Percentiles rank a stretch among this genome's conserved stretches.
Evolutionary conservation across 805 yeast species (phyloP).

Genomic region (Tetrapisispora pingtungensis): DNA sequence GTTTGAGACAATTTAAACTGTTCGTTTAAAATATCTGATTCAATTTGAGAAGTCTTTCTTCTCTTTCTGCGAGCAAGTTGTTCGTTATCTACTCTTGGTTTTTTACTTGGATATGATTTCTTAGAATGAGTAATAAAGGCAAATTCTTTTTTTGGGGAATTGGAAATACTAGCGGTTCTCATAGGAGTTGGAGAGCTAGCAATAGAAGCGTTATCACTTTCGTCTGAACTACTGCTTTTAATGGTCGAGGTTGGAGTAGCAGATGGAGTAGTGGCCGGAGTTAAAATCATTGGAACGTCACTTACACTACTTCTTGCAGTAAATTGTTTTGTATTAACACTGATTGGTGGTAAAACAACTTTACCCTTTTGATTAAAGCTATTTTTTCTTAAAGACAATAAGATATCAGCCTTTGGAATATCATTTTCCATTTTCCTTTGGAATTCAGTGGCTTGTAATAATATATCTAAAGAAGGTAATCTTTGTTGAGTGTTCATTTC

Average conservation of each 20-base stretch:
- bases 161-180: background rate
- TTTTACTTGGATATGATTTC: slow-evolving; percentile 72
- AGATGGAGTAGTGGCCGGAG: slow-evolving; percentile 1
- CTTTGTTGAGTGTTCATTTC: background rate
- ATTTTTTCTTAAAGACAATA: background rate
- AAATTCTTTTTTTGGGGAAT: slow-evolving; percentile 35
- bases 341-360: background rate
- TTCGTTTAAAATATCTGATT: slow-evolving; percentile 65
- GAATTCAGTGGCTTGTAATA: slow-evolving; percentile 2
- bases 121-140: slow-evolving; percentile 94
- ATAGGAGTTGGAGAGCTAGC: background rate
- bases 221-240: background rate
- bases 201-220: background rate
- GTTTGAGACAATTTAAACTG: slow-evolving; percentile 73
- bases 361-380: background rate
- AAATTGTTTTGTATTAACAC: background rate
- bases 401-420: background rate
- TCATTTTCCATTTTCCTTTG: slow-evolving; percentile 1
- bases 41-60: slow-evolving; percentile 87
- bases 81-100: slow-evolving; percentile 78
- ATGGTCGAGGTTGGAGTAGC: background rate
- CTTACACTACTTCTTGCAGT: no score
- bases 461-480: slow-evolving; percentile 1
- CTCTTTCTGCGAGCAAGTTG: slow-evolving; percentile 88
- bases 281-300: background rate